phyloP scores from a whole-genome alignment of 2,329 filamentous ascomycete genomes.

The Thermoascus crustaceus region DNA sequence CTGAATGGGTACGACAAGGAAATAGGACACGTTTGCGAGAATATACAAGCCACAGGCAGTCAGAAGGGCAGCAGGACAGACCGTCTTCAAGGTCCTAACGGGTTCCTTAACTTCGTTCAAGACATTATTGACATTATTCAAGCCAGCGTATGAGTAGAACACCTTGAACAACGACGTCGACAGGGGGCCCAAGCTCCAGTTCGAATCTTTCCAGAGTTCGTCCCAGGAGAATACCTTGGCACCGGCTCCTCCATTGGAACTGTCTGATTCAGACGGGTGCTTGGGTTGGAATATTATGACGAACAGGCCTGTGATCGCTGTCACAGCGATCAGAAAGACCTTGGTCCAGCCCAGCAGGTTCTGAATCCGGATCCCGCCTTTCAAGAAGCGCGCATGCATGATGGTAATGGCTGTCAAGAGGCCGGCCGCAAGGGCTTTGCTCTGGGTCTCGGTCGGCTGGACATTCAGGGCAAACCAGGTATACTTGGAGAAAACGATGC shows the following conservation, averaged over 20 bases:
- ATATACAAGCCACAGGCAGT: constrained; percentile 58
- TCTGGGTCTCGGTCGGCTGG: constrained; percentile 42
- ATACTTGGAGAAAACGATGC: constrained; percentile 61
- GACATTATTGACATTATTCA: constrained; percentile 61
- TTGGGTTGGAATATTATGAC: constrained; percentile 44
- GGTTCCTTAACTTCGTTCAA: constrained; percentile 64
- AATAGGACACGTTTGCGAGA: constrained; percentile 57
- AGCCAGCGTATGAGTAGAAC: constrained; percentile 60
- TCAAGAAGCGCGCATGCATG: constrained; percentile 52
- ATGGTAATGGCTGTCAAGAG: constrained; percentile 51
- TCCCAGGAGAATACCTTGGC: constrained; percentile 36
- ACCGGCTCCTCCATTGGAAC: neutral
- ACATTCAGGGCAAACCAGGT: constrained; percentile 50
- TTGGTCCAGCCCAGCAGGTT: constrained; percentile 58
- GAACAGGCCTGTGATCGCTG: constrained; percentile 54
- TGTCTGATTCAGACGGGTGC: constrained; percentile 8
- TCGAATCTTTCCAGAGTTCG: constrained; percentile 54
- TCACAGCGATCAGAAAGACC: constrained; percentile 51
- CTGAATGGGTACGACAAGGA: constrained; percentile 58
- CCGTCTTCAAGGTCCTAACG: constrained; percentile 55
- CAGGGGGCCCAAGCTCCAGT: constrained; percentile 62
- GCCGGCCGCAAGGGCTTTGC: constrained; percentile 50
- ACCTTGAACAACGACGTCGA: constrained; percentile 56
- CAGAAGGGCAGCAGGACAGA: constrained; percentile 51
- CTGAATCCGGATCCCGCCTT: constrained; percentile 52